phyloP scores from a whole-genome alignment of 2,329 filamentous ascomycete species.

The Colletotrichum aenigma region DNA sequence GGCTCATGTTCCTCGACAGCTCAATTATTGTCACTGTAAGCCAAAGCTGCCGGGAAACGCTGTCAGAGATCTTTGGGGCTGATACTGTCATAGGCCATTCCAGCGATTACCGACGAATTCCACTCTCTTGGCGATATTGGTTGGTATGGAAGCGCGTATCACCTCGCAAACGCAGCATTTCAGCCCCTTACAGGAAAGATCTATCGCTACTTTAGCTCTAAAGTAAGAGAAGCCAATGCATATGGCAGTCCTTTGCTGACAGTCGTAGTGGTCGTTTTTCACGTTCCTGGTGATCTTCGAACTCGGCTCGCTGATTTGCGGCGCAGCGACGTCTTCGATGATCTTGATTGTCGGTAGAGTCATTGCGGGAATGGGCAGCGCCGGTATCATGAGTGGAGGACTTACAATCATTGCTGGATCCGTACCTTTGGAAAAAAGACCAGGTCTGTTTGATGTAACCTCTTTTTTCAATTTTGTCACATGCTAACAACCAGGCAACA shows the following conservation, averaged over 20 bases:
- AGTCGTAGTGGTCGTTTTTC: conserved; percentile 32
- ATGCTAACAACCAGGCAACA: not conserved
- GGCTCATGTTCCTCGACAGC: conserved; percentile 28
- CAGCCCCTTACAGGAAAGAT: conserved; percentile 32
- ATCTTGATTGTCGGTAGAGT: conserved; percentile 55
- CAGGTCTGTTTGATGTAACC: conserved; percentile 23
- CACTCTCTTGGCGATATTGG: conserved; percentile 45
- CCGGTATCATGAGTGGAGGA: conserved; percentile 44
- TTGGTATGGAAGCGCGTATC: conserved; percentile 48
- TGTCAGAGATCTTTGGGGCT: not conserved
- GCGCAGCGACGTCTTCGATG: conserved; percentile 42
- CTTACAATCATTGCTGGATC: conserved; percentile 35
- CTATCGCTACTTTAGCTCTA: conserved; percentile 36
- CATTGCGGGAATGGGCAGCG: conserved; percentile 49
- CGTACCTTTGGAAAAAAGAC: conserved; percentile 31
- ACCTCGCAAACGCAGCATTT: conserved; percentile 30
- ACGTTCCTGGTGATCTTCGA: conserved; percentile 34
- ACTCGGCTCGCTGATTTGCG: conserved; percentile 52
- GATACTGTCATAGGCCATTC: conserved; percentile 28
- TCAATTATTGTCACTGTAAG: conserved; percentile 42
- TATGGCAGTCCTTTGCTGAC: conserved; percentile 27
- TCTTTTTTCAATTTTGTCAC: not conserved
- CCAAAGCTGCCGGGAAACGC: no score
- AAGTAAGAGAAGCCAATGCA: conserved; percentile 32
- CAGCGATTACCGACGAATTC: conserved; percentile 37